These are phyloP conservation scores for Gardenia jasminoides DNA, from an alignment of 257 asterid species.

Conservation along the genomic window DNA sequence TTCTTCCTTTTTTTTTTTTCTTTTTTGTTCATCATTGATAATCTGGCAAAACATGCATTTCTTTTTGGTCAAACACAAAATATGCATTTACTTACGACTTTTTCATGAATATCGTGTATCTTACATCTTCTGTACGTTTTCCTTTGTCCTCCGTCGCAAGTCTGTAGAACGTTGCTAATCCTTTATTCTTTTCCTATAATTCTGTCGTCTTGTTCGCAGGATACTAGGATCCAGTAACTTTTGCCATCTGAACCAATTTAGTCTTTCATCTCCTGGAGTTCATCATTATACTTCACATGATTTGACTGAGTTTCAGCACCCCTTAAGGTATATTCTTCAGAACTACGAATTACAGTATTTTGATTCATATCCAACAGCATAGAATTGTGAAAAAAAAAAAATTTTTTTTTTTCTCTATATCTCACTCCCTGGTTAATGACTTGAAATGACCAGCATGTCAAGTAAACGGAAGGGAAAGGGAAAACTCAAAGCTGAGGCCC, in stretches of 20 bases:
- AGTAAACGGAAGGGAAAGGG: not conserved
- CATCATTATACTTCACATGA: not conserved
- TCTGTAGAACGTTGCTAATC: too few relatives aligned
- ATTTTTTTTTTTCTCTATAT: too few relatives aligned
- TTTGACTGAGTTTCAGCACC: not conserved
- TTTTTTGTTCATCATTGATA: not conserved
- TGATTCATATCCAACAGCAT: too few relatives aligned
- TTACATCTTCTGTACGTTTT: not conserved
- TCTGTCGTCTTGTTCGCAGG: too few relatives aligned
- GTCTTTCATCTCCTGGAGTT: not conserved
- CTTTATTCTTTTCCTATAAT: too few relatives aligned
- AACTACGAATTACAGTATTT: not conserved
- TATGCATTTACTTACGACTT: too few relatives aligned
- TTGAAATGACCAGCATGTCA: not conserved
- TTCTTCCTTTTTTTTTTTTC: not conserved
- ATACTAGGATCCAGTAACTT: too few relatives aligned
- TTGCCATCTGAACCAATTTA: not conserved
- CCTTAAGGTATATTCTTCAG: not conserved
- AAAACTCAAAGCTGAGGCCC: not conserved
- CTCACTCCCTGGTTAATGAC: slow-evolving; percentile 1
- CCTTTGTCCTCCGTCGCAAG: not conserved
- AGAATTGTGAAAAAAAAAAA: too few relatives aligned
- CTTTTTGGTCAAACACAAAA: too few relatives aligned
- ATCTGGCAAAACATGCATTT: too few relatives aligned
- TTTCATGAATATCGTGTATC: too few relatives aligned